Evolutionary conservation across 2,329 filamentous ascomycete genomes (phyloP).

Genomic region (Lachnellula occidentalis): DNA sequence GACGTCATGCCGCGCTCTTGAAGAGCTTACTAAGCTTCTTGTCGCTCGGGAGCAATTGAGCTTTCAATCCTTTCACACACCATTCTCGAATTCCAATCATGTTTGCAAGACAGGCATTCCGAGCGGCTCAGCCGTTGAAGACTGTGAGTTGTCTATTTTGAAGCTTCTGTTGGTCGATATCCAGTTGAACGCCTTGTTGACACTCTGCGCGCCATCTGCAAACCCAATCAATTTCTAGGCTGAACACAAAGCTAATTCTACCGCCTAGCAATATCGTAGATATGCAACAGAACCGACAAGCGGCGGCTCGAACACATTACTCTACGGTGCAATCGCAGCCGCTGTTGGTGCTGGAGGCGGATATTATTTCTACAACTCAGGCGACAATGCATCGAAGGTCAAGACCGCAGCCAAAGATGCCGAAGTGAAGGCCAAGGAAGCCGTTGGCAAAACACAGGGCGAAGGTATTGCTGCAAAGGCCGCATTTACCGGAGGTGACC

Average conservation of each 20-base stretch:
- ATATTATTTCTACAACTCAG: constrained; percentile 46
- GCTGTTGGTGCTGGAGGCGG: constrained; percentile 51
- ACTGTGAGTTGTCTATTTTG: constrained; percentile 46
- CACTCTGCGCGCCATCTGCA: background rate
- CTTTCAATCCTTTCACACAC: background rate
- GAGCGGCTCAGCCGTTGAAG: constrained; percentile 59
- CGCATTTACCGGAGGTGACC: constrained; percentile 76
- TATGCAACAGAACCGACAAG: constrained; percentile 62
- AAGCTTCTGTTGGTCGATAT: background rate
- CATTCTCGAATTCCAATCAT: constrained; percentile 39
- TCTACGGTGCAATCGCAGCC: constrained; percentile 57
- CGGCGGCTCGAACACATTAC: constrained; percentile 48
- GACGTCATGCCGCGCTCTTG: too few relatives aligned
- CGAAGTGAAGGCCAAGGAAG: constrained; percentile 48
- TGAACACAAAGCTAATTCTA: constrained; percentile 2
- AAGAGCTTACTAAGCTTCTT: too few relatives aligned
- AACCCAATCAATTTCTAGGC: background rate
- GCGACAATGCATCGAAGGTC: constrained; percentile 47
- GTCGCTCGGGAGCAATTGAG: too few relatives aligned
- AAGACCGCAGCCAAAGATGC: constrained; percentile 50
- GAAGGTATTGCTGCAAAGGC: constrained; percentile 32
- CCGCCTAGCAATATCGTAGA: constrained; percentile 53
- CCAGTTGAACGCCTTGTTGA: background rate
- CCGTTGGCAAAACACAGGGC: constrained; percentile 19
- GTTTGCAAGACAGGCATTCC: constrained; percentile 62